Conservation (phyloP, 352 stramenopile species). For the Saprolegnia diclina region DNA sequence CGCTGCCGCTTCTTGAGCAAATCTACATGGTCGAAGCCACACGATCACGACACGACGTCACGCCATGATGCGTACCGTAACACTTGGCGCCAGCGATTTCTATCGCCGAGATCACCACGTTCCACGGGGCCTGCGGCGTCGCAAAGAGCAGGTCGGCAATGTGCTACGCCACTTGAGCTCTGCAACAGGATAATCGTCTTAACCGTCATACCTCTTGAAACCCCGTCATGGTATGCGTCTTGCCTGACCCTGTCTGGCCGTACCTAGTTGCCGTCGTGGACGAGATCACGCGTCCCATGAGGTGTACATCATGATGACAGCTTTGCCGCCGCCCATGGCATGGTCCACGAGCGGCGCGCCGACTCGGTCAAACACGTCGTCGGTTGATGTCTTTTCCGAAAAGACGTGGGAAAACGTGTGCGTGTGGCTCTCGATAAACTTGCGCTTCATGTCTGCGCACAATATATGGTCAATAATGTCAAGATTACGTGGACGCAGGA, state of each 20-base stretch:
- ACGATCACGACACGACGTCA: not conserved
- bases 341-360: conserved; percentile 62
- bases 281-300: conserved; percentile 1
- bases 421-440: conserved; percentile 72
- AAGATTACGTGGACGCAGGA: not conserved
- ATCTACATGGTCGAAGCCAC: conserved; percentile 29
- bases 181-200: conserved; percentile 28
- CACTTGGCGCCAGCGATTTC: conserved; percentile 66
- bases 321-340: conserved; percentile 53
- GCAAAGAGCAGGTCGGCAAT: conserved; percentile 62
- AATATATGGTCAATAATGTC: not conserved
- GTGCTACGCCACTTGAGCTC: conserved; percentile 47
- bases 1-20: conserved; percentile 43
- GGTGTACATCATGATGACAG: conserved; percentile 72
- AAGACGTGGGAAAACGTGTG: conserved; percentile 76
- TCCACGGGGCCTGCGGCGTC: conserved; percentile 46
- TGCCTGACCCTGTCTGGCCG: conserved; percentile 58
- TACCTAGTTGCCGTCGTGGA: conserved; percentile 29
- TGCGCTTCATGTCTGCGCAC: conserved; percentile 82
- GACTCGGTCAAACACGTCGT: conserved; percentile 67
- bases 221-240: conserved; percentile 82
- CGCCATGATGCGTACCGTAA: conserved; percentile 33
- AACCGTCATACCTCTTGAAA: conserved; percentile 37
- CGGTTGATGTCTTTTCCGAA: conserved; percentile 62
- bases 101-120: conserved; percentile 43